Evolutionary conservation across 805 yeast species (phyloP).

Genomic region (Lipomyces oligophaga): DNA sequence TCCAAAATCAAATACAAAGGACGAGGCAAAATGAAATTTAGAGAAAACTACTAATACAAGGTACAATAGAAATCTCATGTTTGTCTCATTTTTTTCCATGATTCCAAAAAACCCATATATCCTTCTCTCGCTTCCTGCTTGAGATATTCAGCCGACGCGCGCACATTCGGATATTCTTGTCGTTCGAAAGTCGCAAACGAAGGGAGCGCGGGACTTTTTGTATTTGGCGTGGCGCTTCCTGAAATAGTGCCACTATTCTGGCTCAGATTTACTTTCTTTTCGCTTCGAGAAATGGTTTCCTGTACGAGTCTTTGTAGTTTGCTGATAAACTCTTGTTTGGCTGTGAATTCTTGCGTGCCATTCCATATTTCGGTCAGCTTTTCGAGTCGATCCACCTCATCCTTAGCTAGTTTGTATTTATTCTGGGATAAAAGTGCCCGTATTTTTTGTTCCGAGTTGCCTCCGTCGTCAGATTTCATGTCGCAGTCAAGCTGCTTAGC

Average conservation of each 20-base stretch:
- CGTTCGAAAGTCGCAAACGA: conserved; percentile 3
- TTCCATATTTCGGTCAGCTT: conserved; percentile 21
- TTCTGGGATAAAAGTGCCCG: conserved; percentile 11
- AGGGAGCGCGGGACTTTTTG: conserved; percentile 15
- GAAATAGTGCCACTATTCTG: not conserved
- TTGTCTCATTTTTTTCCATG: conserved; percentile 23
- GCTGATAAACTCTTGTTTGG: conserved; percentile 18
- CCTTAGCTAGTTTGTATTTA: conserved; percentile 19
- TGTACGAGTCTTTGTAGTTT: conserved; percentile 17
- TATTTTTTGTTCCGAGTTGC: conserved; percentile 12
- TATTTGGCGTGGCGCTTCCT: conserved; percentile 14
- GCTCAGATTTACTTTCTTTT: not conserved
- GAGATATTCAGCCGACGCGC: conserved; percentile 27
- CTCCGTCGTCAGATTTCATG: conserved; percentile 5
- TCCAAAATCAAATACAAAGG: conserved; percentile 17
- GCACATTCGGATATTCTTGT: conserved; percentile 17
- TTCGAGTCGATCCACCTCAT: conserved; percentile 14
- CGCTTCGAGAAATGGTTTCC: conserved; percentile 17
- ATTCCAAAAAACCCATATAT: conserved; percentile 21
- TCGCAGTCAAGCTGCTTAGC: conserved; percentile 20
- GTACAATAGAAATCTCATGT: too few species aligned
- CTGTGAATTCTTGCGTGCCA: conserved; percentile 20
- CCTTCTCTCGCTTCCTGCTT: conserved; percentile 27
- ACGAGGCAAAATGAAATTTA: conserved; percentile 18
- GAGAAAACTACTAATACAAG: conserved; percentile 12